These are phyloP conservation scores for Anisodus acutangulus DNA, from an alignment of 257 asterid species.

Conservation along the genomic window DNA sequence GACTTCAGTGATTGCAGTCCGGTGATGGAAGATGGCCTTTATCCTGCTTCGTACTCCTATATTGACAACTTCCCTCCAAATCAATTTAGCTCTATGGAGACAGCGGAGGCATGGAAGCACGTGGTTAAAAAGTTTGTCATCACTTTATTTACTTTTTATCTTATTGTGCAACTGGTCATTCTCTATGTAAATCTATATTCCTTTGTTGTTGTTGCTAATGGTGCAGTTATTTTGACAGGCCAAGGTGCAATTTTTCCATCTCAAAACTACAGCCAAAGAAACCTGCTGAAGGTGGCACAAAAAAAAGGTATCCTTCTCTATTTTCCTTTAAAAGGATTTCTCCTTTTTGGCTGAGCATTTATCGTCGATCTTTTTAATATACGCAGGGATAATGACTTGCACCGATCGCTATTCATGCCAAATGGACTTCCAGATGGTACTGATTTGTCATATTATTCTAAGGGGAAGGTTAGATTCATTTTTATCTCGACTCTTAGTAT, in stretches of 20 bases:
- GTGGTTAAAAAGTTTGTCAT: conserved; percentile 66
- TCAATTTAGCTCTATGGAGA: conserved; percentile 48
- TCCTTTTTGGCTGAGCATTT: conserved; percentile 25
- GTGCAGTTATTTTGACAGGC: conserved; percentile 59
- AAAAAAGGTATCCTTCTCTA: conserved; percentile 65
- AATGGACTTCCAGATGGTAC: conserved; percentile 99
- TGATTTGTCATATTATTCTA: conserved; percentile 88
- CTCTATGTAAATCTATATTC: background rate
- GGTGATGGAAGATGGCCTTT: conserved; percentile 46
- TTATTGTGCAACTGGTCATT: background rate
- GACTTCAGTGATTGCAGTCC: conserved; percentile 46
- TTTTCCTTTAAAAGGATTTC: background rate
- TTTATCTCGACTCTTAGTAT: background rate
- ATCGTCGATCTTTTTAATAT: conserved; percentile 27
- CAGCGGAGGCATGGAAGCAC: conserved; percentile 64
- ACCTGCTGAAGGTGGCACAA: conserved; percentile 68
- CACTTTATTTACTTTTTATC: conserved; percentile 22
- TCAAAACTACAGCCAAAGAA: conserved; percentile 59
- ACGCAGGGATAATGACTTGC: conserved; percentile 92
- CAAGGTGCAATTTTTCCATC: conserved; percentile 55
- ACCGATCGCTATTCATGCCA: conserved; percentile 89
- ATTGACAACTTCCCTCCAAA: conserved; percentile 42
- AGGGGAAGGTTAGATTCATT: conserved; percentile 78
- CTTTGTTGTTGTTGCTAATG: conserved; percentile 33
- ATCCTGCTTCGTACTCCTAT: conserved; percentile 48